Evolutionary conservation across 345 rosid genomes (phyloP), one percentile per base, ranked within the genome.

Genomic region (Sonneratia caseolaris): DNA sequence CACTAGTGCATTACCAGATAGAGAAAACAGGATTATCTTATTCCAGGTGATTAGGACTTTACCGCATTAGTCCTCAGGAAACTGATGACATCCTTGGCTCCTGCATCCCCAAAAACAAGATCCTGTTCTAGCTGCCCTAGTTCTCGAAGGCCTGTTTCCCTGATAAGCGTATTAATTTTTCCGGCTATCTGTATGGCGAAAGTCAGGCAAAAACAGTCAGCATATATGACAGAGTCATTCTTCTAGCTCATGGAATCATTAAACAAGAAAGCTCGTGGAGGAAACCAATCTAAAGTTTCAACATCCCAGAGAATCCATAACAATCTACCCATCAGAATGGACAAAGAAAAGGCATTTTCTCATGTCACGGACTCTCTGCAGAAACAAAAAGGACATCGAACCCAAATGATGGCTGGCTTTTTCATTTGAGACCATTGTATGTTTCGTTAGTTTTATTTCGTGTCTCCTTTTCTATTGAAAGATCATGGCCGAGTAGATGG

Each of bases 71-170:
- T 82, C 81, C 98, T 89, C 69, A 91, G 79, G 79, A 76, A 86
- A 77, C 69, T 88, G 82, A 94, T 91, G 73, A 94, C 96, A 49
- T 94, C 98, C 72, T 88, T 91, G 37, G 96, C 91, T 74, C 84
- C 97, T 45, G 96, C 96, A 83, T 94, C 97, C 59, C 98, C 98
- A 73, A 94, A 94, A 67, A 94, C 98, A 82, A 91, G 95, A 85
- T 94, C 97, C 86, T 94, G 97, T 79, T 94, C 98, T 73, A 91
- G 85, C 83, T 94, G 95, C 74, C 98, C 98, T 37, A 91, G 84
- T 47, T 91, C 96, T 72, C 96, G 83, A 74, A 94, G 92, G 40
- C 90, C 88, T 37, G 71, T 66, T 45, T 94, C 91, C 78, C 90
- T 83, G 49, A 94, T 88, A 61, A 83, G 53, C 71, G 71, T 76